Evolutionary conservation across 441 rosid species (phyloP), one percentile per base, ranked within the genome.

Genomic region (Erysimum pusillum): DNA sequence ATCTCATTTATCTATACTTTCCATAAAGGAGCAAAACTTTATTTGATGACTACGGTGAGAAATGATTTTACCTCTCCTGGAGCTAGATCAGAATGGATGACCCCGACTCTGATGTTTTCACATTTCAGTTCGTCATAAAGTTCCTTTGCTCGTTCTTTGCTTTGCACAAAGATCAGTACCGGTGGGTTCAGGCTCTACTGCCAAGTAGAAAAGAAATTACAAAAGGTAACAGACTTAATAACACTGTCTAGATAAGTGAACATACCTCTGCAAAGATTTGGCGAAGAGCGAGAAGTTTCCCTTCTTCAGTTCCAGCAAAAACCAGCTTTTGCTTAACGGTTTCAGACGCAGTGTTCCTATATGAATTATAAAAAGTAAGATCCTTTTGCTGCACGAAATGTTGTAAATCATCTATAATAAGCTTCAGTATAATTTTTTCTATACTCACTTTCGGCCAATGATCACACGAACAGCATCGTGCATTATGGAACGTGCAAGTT

Each of bases 401-500:
- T 51, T 72, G 69, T 9, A 10, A 73, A 42, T 35, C 11, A 72
- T 59, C 52, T 44, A 41, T 25, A 14, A 11, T 56, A 46, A 46
- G 20, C 41, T 36, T 59, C 39, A 51, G 51, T 18, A 60, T 73
- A 65, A 52, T n/a, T 48, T 35, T 39, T 59, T 35, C 18, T 69
- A 46, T 59, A 77, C 96, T 87, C 79, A 95, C 99, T 93, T 95
- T 79, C 95, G 84, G 73, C 98, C 97, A 74, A 95, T 79, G 79
- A 95, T 90, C 74, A 95, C 87, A 77, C 97, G 90, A 76, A 95
- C 91, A 65, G 98, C 99, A 87, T 95, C 97, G n/a, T 91, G 98
- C 99, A 95, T 91, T 57, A 90, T 87, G 61, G 97, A 85, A 36
- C 97, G 91, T 63, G 98, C 98, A 71, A 93, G 95, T 78, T 93